Percentiles rank a stretch among this genome's conserved stretches.
phyloP scores from a whole-genome alignment of 2,329 filamentous ascomycete species.

The Juglanconis oblonga region DNA sequence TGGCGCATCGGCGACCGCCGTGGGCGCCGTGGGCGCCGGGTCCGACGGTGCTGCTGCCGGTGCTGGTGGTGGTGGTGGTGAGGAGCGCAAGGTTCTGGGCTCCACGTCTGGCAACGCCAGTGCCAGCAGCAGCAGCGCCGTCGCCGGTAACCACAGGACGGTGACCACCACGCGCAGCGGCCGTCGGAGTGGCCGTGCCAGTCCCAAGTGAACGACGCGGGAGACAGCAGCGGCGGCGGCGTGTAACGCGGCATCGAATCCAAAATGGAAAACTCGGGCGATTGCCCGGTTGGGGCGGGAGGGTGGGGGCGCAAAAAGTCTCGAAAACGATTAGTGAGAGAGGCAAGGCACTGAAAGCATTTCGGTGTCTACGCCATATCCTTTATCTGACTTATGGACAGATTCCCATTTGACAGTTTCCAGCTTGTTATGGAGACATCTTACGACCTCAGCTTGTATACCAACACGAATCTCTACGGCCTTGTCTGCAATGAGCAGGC shows the following conservation, averaged over 20 bases:
- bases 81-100: not conserved
- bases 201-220: not conserved
- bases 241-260: no score
- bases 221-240: not conserved
- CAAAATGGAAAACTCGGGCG: not conserved
- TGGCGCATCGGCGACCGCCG: not conserved
- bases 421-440: not conserved
- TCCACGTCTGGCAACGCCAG: not conserved
- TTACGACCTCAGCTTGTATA: not conserved
- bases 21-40: not conserved
- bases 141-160: not conserved
- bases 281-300: not conserved
- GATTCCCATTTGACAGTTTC: no score
- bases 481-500: not conserved
- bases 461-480: not conserved
- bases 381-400: not conserved
- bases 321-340: not conserved
- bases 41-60: not conserved
- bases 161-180: conserved; percentile 6
- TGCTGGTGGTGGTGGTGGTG: not conserved
- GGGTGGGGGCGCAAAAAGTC: not conserved
- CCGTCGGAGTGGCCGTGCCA: conserved; percentile 3
- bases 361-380: not conserved
- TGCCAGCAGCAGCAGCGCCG: not conserved
- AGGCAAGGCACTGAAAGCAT: not conserved